Base-by-base conservation (phyloP, 805 yeast genomes). In the Candida dajiaensis region DNA sequence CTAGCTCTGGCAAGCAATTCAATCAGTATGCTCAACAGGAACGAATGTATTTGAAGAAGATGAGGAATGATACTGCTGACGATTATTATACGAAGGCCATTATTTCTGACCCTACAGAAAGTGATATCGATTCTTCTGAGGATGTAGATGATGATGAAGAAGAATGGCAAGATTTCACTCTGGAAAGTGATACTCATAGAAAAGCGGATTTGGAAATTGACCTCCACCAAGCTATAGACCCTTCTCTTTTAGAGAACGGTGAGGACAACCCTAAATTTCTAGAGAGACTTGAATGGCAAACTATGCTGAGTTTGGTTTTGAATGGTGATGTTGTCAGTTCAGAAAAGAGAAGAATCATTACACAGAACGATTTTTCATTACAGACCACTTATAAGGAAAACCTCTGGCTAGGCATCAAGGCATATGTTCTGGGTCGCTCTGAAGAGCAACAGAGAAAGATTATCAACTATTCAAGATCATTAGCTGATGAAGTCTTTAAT, bases 221-320 rank as follows among this genome's bases (percentile, higher is more conserved):
- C 50, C 73, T 71, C 38, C 62, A 55, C 13, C 54, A 60, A 29
- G 33, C 52, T n/a, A 23, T 55, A 20, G 62, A 55, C 35, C 28
- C 57, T 2, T 44, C 57, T 0, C 42, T 54, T 0, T 21, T 54
- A 11, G 59, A 58, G 16, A 45, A 48, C 26, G 50, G 54, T 6
- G 48, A 58, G 41, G 58, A 65, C 4, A 64, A 67, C 45, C 65
- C 70, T 7, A 53, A 58, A 21, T 80, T 83, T 8, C 57, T 81
- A 11, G 97, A 89, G 60, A 74, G 98, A 42, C 70, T 90, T 12
- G 96, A 89, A 66, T 94, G 99, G 99, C 98, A 94, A 65, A 78
- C 92, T 0, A 89, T 94, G 96, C 72, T 94, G 42, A 77, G 86
- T 11, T 77, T 89, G 3, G 98, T 94, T 4, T 75, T 94, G 31